phyloP scores from a whole-genome alignment of 2,329 filamentous ascomycete genomes.

The Atkinsonella texensis region DNA sequence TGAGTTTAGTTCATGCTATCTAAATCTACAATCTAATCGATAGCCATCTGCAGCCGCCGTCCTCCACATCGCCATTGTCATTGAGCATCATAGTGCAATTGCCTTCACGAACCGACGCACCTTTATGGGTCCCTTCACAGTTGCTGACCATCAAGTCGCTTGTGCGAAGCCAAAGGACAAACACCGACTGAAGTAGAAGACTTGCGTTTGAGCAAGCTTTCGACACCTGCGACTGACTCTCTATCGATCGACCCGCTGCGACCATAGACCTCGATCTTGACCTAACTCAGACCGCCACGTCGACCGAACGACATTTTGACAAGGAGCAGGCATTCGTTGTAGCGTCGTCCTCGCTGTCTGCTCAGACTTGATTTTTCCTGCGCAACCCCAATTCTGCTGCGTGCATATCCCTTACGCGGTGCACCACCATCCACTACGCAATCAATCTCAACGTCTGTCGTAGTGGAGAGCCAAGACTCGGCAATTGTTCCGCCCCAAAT shows the following conservation, averaged over 20 bases:
- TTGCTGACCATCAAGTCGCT: background rate
- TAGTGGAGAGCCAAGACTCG: background rate
- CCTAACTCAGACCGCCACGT: constrained; percentile 2
- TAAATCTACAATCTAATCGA: constrained; percentile 4
- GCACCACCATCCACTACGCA: background rate
- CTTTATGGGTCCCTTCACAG: background rate
- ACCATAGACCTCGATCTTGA: background rate
- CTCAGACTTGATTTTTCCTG: background rate
- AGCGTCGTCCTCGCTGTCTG: constrained; percentile 4
- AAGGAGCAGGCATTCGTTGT: background rate
- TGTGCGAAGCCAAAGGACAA: background rate
- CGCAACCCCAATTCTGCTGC: background rate
- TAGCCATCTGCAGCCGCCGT: background rate
- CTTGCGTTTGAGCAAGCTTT: background rate
- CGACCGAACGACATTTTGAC: constrained; percentile 4
- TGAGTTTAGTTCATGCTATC: no score
- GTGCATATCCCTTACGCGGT: background rate
- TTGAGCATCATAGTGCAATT: background rate
- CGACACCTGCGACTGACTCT: background rate
- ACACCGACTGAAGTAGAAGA: background rate
- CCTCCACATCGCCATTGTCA: background rate
- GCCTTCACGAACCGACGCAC: background rate
- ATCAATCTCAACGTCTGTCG: background rate
- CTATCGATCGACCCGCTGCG: background rate
- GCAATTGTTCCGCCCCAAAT: background rate